Base-by-base conservation (phyloP, 371 early-diverging fungal species). In the Caulochytrium protostelioides region DNA sequence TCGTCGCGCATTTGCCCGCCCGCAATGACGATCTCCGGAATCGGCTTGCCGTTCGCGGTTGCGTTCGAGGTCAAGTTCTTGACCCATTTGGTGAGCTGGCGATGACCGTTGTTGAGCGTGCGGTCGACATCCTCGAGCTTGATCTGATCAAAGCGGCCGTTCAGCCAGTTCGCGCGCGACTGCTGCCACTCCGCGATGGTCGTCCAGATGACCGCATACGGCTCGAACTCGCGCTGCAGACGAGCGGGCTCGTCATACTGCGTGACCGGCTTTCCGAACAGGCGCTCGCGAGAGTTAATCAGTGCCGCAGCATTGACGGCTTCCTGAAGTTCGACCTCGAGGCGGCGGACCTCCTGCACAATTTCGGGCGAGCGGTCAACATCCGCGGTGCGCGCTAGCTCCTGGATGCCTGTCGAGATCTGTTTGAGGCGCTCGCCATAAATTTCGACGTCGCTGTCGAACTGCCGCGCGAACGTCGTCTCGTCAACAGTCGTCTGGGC, bases 71-170 rank as follows among this genome's bases (percentile, higher is more conserved):
- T 63, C 38, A 68, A 65, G 21, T 42, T 31, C 43, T 68, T 68
- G 22, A 59, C 49, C 8, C 51, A 45, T 35, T 65, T 65, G 44
- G 63, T 57, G 31, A 68, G 52, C 10, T 38, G 47, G 16, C 62
- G 24, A 55, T 56, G 63, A 0, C 57, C 54, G 42, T 58, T 57
- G 35, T 37, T 50, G 17, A 63, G 40, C 32, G 58, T 55, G 35
- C 57, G 58, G 31, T 68, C 69, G 3, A 65, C 57, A 6, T 56
- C 61, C 32, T 65, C 66, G 3, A 64, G 47, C 30, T 61, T 57
- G 17, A 68, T 41, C 4, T 61, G 59, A 15, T 54, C 31, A 32
- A 68, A 68, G 12, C 53, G 38, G 2, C 66, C 65, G 28, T 46
- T 39, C 26, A 63, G 46, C 65, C 69, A 68, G 28, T 41, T 35